Evolutionary conservation across 176 grass and related monocot species (phyloP).

Genomic region (Aegilops umbellulata): DNA sequence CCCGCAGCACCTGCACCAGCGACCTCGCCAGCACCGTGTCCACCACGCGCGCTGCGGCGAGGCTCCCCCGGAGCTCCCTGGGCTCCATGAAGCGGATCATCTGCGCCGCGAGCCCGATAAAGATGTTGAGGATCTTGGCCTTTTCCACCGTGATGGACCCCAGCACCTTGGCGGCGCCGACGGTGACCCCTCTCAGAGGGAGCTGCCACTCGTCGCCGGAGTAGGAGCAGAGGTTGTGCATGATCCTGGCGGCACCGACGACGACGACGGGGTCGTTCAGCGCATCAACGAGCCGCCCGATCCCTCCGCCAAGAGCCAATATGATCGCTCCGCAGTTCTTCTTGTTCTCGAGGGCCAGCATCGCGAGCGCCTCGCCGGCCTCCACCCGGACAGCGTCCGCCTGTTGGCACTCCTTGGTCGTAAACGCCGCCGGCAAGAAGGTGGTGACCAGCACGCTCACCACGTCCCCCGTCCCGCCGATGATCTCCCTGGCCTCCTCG

Average conservation of each 20-base stretch:
- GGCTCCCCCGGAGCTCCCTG: constrained; percentile 33
- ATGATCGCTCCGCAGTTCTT: constrained; percentile 51
- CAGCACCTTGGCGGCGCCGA: constrained; percentile 37
- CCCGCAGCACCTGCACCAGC: constrained; percentile 39
- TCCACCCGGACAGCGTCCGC: constrained; percentile 39
- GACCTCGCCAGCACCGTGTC: constrained; percentile 37
- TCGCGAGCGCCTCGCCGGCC: constrained; percentile 67
- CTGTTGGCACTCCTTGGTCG: neutral
- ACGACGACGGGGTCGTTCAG: constrained; percentile 24
- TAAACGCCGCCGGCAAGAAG: constrained; percentile 32
- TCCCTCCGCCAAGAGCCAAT: constrained; percentile 21
- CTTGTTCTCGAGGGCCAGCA: constrained; percentile 61
- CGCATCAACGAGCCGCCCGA: constrained; percentile 37
- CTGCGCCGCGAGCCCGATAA: constrained; percentile 48
- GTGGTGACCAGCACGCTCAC: constrained; percentile 46
- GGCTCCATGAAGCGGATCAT: constrained; percentile 47
- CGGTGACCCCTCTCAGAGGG: constrained; percentile 31
- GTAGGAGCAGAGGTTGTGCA: constrained; percentile 61
- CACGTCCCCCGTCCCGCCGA: constrained; percentile 63
- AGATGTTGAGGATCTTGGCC: constrained; percentile 52
- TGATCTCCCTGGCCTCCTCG: constrained; percentile 51
- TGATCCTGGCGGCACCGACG: constrained; percentile 52
- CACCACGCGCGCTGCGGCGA: constrained; percentile 30
- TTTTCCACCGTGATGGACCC: constrained; percentile 50
- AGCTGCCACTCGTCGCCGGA: constrained; percentile 16